Percentiles rank a stretch among this genome's conserved stretches.
These are phyloP conservation scores for Blastomyces parvus DNA, from an alignment of 2,329 filamentous ascomycete species.

Conservation along the genomic window DNA sequence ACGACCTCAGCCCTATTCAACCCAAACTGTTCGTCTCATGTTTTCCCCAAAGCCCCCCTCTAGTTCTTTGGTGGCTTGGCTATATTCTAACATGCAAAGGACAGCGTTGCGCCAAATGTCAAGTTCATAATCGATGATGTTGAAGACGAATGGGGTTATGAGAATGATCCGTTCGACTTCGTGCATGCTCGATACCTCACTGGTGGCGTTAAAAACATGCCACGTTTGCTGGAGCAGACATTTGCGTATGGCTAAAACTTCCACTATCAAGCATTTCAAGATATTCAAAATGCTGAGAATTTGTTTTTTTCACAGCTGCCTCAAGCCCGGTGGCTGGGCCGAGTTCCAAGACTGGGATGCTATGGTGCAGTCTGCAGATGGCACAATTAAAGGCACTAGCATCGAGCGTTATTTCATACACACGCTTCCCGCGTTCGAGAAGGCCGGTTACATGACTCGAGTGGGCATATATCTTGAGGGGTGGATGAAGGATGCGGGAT, in stretches of 20 bases:
- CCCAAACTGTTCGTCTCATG: slow-evolving; percentile 3
- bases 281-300: neutral
- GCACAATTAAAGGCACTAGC: slow-evolving; percentile 3
- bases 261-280: neutral
- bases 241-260: slow-evolving; percentile 33
- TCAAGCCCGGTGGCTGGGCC: slow-evolving; percentile 36
- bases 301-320: slow-evolving; percentile 7
- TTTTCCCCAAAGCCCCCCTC: neutral
- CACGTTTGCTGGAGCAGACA: slow-evolving; percentile 38
- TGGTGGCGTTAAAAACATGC: slow-evolving; percentile 49
- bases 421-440: slow-evolving; percentile 2
- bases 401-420: slow-evolving; percentile 4
- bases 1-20: slow-evolving; percentile 19
- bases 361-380: slow-evolving; percentile 5
- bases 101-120: slow-evolving; percentile 44
- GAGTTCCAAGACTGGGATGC: slow-evolving; percentile 30
- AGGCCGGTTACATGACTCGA: slow-evolving; percentile 2
- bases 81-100: neutral
- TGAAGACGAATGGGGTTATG: slow-evolving; percentile 48
- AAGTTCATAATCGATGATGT: slow-evolving; percentile 50
- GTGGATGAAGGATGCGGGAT: slow-evolving; percentile 19
- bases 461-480: slow-evolving; percentile 12
- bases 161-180: slow-evolving; percentile 49
- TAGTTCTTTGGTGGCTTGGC: neutral
- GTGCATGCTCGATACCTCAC: slow-evolving; percentile 50